Evolutionary conservation across 2,329 filamentous ascomycete genomes (phyloP), one percentile per base, ranked within the genome.

Genomic region (Apiospora hydei): DNA sequence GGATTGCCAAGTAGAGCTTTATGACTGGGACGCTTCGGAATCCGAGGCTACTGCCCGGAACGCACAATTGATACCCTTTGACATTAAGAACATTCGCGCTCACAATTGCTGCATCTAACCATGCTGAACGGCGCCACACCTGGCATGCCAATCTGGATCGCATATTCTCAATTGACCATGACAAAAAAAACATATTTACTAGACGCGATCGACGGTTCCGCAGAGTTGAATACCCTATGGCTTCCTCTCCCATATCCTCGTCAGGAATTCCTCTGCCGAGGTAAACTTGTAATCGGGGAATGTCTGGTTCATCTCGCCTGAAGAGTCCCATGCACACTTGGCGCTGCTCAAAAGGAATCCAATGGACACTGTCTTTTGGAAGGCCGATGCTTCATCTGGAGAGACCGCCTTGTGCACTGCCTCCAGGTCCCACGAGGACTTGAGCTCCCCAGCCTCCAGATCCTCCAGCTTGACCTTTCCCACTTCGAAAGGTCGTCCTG

Each of bases 401-500:
- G 81, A 75, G 43, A 87, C 77, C 3, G 79, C 74, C 6, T 70
- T 72, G 64, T 83, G 78, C 21, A 72, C 69, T 0, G 75, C 75
- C 61, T 75, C 26, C 41, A 85, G 77, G 26, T 78, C 71, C 86
- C 87, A 88, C 4, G 81, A 82, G 0, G 83, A 78, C 18, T 81
- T 81, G 2, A 85, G 74, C 16, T 72, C 71, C 8, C 86, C 87
- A 3, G 78, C 82, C 75, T 84, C 78, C 6, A 90, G 83, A 75
- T 90, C 87, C 69, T 83, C 81, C 0, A 82, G 70, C 47, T 81
- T 82, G 1, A 89, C 79, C n/a, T 81, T 82, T 5, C 88, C 85
- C 13, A 88, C 75, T 0, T 73, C 70, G 70, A 87, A 86, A 6
- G 79, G 72, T 4, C 73, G 67, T 14, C 81, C 81, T 84, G 57